Conservation (phyloP, 2,329 filamentous ascomycete species). For the Talaromyces verruculosus region DNA sequence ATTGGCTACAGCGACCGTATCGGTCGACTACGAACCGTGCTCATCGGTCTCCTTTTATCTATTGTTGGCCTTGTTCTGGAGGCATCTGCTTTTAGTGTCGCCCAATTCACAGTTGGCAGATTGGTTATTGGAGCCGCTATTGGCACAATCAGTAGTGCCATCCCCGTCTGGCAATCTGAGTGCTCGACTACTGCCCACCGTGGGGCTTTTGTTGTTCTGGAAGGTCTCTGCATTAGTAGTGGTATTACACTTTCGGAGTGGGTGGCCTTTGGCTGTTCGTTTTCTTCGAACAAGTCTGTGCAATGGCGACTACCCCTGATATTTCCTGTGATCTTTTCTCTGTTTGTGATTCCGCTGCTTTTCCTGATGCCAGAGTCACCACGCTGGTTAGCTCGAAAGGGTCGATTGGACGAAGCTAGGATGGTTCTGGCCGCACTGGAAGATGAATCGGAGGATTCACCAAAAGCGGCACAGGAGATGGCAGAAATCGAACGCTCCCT, state of each 20-base stretch:
- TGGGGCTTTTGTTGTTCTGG: conserved; percentile 45
- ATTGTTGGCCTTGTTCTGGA: conserved; percentile 48
- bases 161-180: conserved; percentile 48
- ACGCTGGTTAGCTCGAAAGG: conserved; percentile 63
- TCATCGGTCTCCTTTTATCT: conserved; percentile 42
- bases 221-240: conserved; percentile 45
- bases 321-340: conserved; percentile 28
- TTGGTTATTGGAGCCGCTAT: conserved; percentile 48
- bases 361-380: conserved; percentile 56
- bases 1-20: conserved; percentile 48
- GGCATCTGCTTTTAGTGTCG: conserved; percentile 47
- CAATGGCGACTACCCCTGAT: conserved; percentile 30
- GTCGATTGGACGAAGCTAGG: conserved; percentile 64
- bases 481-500: conserved; percentile 46
- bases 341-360: conserved; percentile 37
- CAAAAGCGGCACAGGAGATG: conserved; percentile 57
- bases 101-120: conserved; percentile 50
- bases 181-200: conserved; percentile 44
- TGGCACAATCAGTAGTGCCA: conserved; percentile 46
- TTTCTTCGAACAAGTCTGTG: conserved; percentile 26
- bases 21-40: conserved; percentile 49
- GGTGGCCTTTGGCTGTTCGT: conserved; percentile 50
- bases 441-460: conserved; percentile 46
- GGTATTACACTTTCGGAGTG: conserved; percentile 48
- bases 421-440: conserved; percentile 58